A percentile compares a stretch with the other conserved stretches of the same genome.
Conservation (phyloP, 148 eudicot genomes). For the Fagopyrum homotropicum region DNA sequence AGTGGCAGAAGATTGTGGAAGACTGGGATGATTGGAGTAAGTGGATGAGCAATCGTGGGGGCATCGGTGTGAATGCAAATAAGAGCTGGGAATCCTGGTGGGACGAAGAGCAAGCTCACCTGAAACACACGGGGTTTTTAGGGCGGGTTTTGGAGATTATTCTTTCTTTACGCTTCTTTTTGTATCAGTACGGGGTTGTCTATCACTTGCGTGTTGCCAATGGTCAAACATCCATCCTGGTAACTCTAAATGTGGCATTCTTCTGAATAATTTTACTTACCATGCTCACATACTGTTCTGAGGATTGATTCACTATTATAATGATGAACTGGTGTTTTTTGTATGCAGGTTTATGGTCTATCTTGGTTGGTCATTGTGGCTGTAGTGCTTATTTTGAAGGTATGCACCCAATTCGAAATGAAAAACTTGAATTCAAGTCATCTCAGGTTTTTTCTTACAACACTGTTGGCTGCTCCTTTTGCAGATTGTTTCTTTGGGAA, state of each 20-base stretch:
- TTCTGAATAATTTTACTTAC: conserved; percentile 9
- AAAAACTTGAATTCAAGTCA: background rate
- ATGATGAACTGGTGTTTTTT: background rate
- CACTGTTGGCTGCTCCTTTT: background rate
- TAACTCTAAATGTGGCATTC: background rate
- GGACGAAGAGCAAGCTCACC: conserved; percentile 30
- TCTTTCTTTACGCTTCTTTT: conserved; percentile 27
- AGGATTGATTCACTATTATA: background rate
- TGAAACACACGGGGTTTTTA: conserved; percentile 12
- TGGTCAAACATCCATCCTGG: conserved; percentile 8
- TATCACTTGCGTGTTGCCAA: conserved; percentile 25
- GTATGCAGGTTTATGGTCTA: conserved; percentile 56
- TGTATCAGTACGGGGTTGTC: conserved; percentile 31
- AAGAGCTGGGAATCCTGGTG: conserved; percentile 38
- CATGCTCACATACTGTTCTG: background rate
- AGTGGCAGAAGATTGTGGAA: conserved; percentile 42
- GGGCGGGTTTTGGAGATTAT: conserved; percentile 25
- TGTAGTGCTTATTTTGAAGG: conserved; percentile 60
- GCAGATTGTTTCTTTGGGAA: conserved; percentile 76
- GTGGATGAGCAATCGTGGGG: conserved; percentile 46
- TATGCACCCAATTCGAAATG: background rate
- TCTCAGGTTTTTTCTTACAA: background rate
- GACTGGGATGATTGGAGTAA: conserved; percentile 46
- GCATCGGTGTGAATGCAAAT: conserved; percentile 40
- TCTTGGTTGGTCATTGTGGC: conserved; percentile 82